These are phyloP conservation scores for Coemansia sp. DNA, from an alignment of 192 early-diverging fungal species.

Conservation along the genomic window DNA sequence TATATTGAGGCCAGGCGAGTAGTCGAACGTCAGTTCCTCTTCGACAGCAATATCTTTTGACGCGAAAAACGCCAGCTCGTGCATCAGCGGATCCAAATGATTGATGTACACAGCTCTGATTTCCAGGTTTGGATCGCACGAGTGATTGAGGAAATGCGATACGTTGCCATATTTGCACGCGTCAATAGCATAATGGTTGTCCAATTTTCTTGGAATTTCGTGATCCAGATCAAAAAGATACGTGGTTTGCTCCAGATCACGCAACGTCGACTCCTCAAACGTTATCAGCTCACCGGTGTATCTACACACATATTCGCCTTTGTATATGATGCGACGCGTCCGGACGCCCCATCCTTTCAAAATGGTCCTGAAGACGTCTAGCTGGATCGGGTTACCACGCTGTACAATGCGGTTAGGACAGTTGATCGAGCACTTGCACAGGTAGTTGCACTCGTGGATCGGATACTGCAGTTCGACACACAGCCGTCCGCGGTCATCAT, in stretches of 20 bases:
- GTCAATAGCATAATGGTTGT: constrained; percentile 89
- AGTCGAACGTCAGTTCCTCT: constrained; percentile 96
- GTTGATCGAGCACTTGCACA: constrained; percentile 40
- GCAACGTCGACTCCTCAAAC: constrained; percentile 69
- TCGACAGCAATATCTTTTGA: constrained; percentile 65
- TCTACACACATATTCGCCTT: constrained; percentile 86
- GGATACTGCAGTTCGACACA: constrained; percentile 23
- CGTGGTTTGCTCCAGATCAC: constrained; percentile 33
- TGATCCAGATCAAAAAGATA: constrained; percentile 73
- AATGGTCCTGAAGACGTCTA: constrained; percentile 38
- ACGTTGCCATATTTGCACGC: constrained; percentile 89
- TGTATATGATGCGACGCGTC: constrained; percentile 23
- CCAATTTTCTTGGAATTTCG: constrained; percentile 80
- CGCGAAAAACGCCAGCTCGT: constrained; percentile 94
- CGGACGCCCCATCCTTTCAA: constrained; percentile 48
- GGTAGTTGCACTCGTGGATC: constrained; percentile 50
- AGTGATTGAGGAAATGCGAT: constrained; percentile 97
- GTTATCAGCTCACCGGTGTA: constrained; percentile 97
- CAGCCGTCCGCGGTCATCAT: constrained; percentile 46
- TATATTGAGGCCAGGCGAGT: constrained; percentile 64
- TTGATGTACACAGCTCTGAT: constrained; percentile 57
- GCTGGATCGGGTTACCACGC: constrained; percentile 34
- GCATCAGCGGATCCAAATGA: constrained; percentile 75
- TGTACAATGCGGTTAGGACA: constrained; percentile 57
- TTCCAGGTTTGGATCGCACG: constrained; percentile 87